Conservation (phyloP, 306 rosid species). For the Gillenia trifoliata region DNA sequence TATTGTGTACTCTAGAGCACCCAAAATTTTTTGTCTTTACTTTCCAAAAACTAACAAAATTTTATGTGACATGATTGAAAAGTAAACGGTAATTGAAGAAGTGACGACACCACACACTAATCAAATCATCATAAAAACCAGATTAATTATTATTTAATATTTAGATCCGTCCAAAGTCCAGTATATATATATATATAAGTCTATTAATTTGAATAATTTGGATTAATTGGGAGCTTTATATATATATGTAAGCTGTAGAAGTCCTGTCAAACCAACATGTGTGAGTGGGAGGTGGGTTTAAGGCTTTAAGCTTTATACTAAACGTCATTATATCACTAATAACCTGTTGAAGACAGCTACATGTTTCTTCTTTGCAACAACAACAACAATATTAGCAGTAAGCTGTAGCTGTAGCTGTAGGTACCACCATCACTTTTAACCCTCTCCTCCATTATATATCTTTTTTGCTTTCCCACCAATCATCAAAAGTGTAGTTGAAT, state of each 20-base stretch:
- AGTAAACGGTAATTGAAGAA: neutral
- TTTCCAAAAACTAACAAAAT: too few relatives aligned
- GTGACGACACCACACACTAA: neutral
- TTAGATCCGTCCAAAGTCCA: neutral
- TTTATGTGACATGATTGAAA: neutral
- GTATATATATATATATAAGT: too few relatives aligned
- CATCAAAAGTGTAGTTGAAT: neutral
- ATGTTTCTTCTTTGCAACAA: neutral
- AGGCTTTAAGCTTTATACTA: neutral
- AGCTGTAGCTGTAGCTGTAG: neutral
- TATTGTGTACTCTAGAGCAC: too few relatives aligned
- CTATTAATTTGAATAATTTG: too few relatives aligned
- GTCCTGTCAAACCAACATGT: neutral
- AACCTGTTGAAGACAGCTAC: neutral
- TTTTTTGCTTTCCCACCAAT: neutral
- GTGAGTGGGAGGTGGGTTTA: neutral
- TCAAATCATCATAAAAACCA: neutral
- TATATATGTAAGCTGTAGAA: too few relatives aligned
- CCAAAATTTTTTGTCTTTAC: too few relatives aligned
- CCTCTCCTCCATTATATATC: neutral
- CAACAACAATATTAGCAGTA: neutral
- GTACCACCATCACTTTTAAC: neutral
- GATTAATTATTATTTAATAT: neutral
- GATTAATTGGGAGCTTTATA: too few relatives aligned
- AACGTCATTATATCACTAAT: slow-evolving; percentile 4